Percentiles rank a stretch among this genome's conserved stretches.
These are phyloP conservation scores for Xerocomus potaroensis DNA, from an alignment of 768 basidiomycete genomes.

Conservation along the genomic window DNA sequence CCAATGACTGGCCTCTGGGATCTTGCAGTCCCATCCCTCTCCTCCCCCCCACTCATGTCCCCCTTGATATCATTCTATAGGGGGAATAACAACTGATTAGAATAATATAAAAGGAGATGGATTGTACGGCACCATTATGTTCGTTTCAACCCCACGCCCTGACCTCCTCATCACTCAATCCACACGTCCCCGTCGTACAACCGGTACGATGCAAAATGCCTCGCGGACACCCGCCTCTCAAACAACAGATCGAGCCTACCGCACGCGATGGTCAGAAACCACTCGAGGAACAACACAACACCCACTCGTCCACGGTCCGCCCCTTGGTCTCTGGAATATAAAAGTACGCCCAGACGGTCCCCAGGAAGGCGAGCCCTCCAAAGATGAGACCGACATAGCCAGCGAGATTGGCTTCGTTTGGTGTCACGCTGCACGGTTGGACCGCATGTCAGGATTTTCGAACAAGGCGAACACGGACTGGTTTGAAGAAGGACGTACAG, in stretches of 20 bases:
- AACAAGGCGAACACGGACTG: background rate
- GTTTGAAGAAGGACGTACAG: slow-evolving; percentile 14
- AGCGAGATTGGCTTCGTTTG: slow-evolving; percentile 23
- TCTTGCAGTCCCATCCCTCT: no score
- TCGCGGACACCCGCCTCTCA: slow-evolving; percentile 27
- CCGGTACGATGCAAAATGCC: slow-evolving; percentile 19
- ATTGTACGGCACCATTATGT: no score
- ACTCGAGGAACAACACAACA: background rate
- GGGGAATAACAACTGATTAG: no score
- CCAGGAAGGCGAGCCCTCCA: slow-evolving; percentile 20
- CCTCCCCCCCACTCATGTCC: no score
- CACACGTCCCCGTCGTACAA: slow-evolving; percentile 12
- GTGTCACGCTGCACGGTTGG: slow-evolving; percentile 23
- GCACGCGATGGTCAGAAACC: background rate
- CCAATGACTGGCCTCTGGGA: no score
- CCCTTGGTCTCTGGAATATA: slow-evolving; percentile 27
- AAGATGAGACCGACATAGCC: slow-evolving; percentile 29
- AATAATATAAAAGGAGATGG: no score
- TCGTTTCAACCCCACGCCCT: no score
- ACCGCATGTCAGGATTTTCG: background rate
- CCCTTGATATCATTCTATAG: no score
- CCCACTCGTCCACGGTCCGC: slow-evolving; percentile 29
- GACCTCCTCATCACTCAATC: no score
- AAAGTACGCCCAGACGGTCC: slow-evolving; percentile 24
- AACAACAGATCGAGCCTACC: slow-evolving; percentile 22